Evolutionary conservation across 306 rosid genomes (phyloP).

Genomic region (Hippophae gyantsensis): DNA sequence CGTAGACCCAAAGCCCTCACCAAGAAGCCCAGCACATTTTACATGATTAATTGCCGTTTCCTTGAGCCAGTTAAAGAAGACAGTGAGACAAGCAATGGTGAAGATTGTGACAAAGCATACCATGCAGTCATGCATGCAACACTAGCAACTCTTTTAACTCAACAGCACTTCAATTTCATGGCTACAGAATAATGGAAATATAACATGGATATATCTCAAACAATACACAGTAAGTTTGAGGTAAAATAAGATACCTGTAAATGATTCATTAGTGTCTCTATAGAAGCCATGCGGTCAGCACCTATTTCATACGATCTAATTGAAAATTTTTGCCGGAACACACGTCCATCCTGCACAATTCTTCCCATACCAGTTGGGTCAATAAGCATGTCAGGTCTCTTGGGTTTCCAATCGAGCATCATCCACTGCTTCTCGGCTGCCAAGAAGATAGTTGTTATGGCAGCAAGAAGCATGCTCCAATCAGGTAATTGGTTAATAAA

Average conservation of each 20-base stretch:
- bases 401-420: conserved; percentile 99
- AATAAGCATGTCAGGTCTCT: conserved; percentile 78
- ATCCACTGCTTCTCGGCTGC: conserved; percentile 99
- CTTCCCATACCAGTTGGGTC: conserved; percentile 87
- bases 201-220: background rate
- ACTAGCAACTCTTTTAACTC: background rate
- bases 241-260: conserved; percentile 49
- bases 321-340: conserved; percentile 82
- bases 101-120: too few relatives aligned
- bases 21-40: conserved; percentile 7
- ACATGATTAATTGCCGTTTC: conserved; percentile 23
- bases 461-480: conserved; percentile 99
- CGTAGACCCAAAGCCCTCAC: conserved; percentile 12
- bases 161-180: background rate
- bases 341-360: conserved; percentile 94
- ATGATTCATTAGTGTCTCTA: conserved; percentile 96
- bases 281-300: conserved; percentile 96
- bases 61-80: background rate
- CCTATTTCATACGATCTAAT: conserved; percentile 99
- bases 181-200: background rate
- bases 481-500: conserved; percentile 94
- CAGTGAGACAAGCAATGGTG: background rate
- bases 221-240: background rate
- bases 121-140: background rate
- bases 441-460: conserved; percentile 88